These are phyloP conservation scores for Mortierella polycephala DNA, from an alignment of 371 early-diverging fungal genomes.

Conservation along the genomic window DNA sequence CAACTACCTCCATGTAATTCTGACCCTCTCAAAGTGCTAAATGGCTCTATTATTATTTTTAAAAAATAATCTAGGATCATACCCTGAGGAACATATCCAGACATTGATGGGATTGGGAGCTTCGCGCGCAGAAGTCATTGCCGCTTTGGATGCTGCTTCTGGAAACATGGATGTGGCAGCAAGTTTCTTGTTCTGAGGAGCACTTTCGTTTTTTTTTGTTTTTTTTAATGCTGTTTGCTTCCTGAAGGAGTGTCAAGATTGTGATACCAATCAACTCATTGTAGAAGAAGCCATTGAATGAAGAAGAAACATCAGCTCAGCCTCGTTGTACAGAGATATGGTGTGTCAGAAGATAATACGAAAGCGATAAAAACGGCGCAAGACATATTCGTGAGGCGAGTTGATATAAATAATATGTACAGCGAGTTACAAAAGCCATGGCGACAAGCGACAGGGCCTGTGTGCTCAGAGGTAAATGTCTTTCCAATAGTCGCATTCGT, in stretches of 20 bases:
- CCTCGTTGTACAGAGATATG: neutral
- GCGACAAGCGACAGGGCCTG: no score
- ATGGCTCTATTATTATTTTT: neutral
- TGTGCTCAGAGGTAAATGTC: no score
- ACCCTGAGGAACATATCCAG: slow-evolving; percentile 67
- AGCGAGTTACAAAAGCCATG: no score
- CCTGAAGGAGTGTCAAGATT: no score
- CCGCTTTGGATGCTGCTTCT: slow-evolving; percentile 80
- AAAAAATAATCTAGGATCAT: slow-evolving; percentile 19
- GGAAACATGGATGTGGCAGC: slow-evolving; percentile 93
- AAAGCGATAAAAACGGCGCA: neutral
- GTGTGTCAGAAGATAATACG: neutral
- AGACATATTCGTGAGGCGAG: no score
- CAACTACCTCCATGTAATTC: no score
- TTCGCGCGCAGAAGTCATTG: slow-evolving; percentile 77
- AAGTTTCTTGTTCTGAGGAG: slow-evolving; percentile 70
- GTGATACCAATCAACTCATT: no score
- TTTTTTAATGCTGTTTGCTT: neutral
- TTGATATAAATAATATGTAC: no score
- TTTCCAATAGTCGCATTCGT: no score
- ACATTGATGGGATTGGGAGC: slow-evolving; percentile 73
- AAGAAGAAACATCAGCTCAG: neutral
- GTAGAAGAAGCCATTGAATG: neutral
- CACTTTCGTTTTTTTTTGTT: slow-evolving; percentile 6
- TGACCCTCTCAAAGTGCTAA: no score